phyloP scores from a whole-genome alignment of 2,329 filamentous ascomycete species.

The Blumeria graminis region DNA sequence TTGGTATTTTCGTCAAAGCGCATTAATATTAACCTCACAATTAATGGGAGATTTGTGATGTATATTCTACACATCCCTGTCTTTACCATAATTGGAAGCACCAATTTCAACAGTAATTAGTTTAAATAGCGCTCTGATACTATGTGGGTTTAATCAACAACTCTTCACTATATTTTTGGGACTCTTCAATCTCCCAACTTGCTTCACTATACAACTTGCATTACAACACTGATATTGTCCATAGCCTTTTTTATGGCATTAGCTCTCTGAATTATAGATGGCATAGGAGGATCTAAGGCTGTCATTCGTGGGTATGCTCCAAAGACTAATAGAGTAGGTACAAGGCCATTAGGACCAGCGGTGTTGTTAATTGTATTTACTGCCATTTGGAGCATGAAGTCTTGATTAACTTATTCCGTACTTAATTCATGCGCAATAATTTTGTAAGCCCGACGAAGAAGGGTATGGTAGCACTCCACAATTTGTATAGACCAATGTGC shows the following conservation, averaged over 20 bases:
- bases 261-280: conserved; percentile 1
- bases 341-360: background rate
- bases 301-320: background rate
- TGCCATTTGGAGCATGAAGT: background rate
- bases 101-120: too few species aligned
- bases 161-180: too few species aligned
- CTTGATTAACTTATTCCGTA: too few species aligned
- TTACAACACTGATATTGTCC: conserved; percentile 2
- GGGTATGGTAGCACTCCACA: background rate
- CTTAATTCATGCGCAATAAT: background rate
- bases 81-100: too few species aligned
- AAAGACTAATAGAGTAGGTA: background rate
- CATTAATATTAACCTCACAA: too few species aligned
- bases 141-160: too few species aligned
- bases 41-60: too few species aligned
- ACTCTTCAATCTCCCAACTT: too few species aligned
- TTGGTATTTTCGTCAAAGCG: too few species aligned
- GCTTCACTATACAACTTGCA: too few species aligned
- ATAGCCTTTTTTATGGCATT: conserved; percentile 4
- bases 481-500: background rate
- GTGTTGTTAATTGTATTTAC: background rate
- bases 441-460: background rate
- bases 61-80: too few species aligned
- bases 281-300: background rate
- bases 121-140: too few species aligned